Conservation (phyloP, 2,329 filamentous ascomycete species). For the Cyanodermella asteris region DNA sequence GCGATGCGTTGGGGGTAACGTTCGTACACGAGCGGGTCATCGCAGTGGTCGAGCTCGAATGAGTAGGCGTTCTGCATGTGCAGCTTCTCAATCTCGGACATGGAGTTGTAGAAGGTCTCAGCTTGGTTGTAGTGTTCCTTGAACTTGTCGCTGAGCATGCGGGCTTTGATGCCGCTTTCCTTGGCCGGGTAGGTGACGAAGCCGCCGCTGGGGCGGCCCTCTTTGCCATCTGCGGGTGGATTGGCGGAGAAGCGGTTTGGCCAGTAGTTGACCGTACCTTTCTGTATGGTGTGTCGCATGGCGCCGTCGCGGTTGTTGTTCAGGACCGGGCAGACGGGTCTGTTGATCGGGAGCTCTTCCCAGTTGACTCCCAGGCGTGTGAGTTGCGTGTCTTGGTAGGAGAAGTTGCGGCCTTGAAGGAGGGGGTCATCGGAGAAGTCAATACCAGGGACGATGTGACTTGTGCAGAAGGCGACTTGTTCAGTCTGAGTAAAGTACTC, state of each 20-base stretch:
- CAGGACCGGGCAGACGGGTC: constrained; percentile 51
- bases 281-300: constrained; percentile 50
- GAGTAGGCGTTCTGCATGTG: constrained; percentile 39
- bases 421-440: constrained; percentile 59
- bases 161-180: constrained; percentile 46
- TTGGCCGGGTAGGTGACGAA: constrained; percentile 48
- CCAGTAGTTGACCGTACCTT: constrained; percentile 58
- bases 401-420: constrained; percentile 49
- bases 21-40: constrained; percentile 55
- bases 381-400: constrained; percentile 34
- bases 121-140: constrained; percentile 57
- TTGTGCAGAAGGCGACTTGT: constrained; percentile 64
- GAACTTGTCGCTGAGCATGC: constrained; percentile 51
- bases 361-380: constrained; percentile 51
- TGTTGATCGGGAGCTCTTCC: constrained; percentile 58
- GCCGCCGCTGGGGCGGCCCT: constrained; percentile 29
- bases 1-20: constrained; percentile 44
- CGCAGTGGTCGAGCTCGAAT: constrained; percentile 64
- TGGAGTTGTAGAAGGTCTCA: constrained; percentile 63
- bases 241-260: constrained; percentile 46
- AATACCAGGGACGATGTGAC: constrained; percentile 57
- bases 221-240: constrained; percentile 31
- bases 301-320: constrained; percentile 57
- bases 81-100: constrained; percentile 41
- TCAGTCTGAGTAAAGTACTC: constrained; percentile 70